A percentile compares a stretch with the other conserved stretches of the same genome.
These are phyloP conservation scores for Venturia pyrina DNA, from an alignment of 2,329 filamentous ascomycete genomes.

Conservation along the genomic window DNA sequence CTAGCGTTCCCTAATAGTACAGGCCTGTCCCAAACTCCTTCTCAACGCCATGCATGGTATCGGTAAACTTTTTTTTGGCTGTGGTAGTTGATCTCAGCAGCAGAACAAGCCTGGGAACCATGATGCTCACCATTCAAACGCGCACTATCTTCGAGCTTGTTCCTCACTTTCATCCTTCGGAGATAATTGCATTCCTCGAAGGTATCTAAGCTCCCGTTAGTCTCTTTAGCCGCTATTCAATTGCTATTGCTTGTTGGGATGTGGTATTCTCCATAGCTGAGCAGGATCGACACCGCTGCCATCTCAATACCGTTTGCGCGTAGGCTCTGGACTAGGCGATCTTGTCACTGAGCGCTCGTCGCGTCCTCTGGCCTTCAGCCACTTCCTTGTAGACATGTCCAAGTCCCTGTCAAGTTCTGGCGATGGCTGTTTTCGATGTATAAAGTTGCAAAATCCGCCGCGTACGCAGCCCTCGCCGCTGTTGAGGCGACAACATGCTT, in stretches of 20 bases:
- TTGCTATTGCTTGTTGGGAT: neutral
- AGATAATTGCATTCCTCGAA: too few relatives aligned
- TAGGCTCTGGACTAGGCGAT: conserved; percentile 79
- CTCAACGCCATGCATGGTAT: neutral
- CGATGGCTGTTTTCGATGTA: conserved; percentile 90
- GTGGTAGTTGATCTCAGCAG: neutral
- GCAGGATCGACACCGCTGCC: neutral
- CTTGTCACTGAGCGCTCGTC: conserved; percentile 74
- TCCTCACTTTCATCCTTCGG: neutral
- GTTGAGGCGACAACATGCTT: conserved; percentile 93
- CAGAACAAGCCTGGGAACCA: neutral
- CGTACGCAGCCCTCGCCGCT: conserved; percentile 90
- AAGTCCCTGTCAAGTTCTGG: conserved; percentile 83
- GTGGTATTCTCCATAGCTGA: neutral
- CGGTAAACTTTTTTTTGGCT: neutral
- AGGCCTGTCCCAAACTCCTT: neutral
- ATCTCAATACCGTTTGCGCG: conserved; percentile 46
- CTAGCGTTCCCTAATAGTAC: neutral
- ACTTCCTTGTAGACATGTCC: conserved; percentile 87
- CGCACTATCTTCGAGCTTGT: neutral
- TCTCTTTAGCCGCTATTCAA: neutral
- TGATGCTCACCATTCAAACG: neutral
- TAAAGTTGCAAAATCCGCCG: conserved; percentile 98
- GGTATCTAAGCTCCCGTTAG: neutral
- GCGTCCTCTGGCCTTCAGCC: conserved; percentile 73